Evolutionary conservation across 768 basidiomycete species (phyloP).

Genomic region (Daedaleopsis nitida): DNA sequence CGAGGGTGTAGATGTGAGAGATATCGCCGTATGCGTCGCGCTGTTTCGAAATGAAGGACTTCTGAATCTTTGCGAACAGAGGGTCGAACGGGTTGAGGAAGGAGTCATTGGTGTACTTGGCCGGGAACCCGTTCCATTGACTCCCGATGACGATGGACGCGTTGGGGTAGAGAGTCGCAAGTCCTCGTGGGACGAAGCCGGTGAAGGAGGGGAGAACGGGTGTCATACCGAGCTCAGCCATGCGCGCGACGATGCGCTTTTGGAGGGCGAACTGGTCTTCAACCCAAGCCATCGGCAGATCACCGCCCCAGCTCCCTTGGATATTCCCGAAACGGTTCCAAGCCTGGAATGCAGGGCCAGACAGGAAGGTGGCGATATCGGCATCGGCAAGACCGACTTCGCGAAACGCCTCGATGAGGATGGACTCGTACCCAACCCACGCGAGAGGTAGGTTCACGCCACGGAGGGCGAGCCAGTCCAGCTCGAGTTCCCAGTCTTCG

Average conservation of each 20-base stretch:
- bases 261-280: slow-evolving; percentile 40
- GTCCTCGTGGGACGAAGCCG: slow-evolving; percentile 41
- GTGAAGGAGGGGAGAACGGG: slow-evolving; percentile 45
- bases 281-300: slow-evolving; percentile 40
- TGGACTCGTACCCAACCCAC: slow-evolving; percentile 43
- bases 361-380: slow-evolving; percentile 38
- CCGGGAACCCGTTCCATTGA: slow-evolving; percentile 39
- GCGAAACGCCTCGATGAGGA: slow-evolving; percentile 38
- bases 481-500: slow-evolving; percentile 40
- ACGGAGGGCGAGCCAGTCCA: slow-evolving; percentile 44
- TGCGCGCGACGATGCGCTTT: slow-evolving; percentile 38
- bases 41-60: slow-evolving; percentile 42
- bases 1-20: slow-evolving; percentile 45
- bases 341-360: slow-evolving; percentile 42
- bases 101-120: slow-evolving; percentile 36
- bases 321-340: slow-evolving; percentile 49
- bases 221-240: slow-evolving; percentile 45
- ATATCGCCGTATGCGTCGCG: slow-evolving; percentile 38
- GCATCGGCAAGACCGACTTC: slow-evolving; percentile 38
- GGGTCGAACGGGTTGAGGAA: slow-evolving; percentile 45
- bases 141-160: slow-evolving; percentile 38
- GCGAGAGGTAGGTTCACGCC: slow-evolving; percentile 46
- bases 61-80: slow-evolving; percentile 39
- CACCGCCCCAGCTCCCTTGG: slow-evolving; percentile 41
- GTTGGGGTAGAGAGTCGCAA: slow-evolving; percentile 35